Base-by-base conservation (phyloP, 345 rosid species). In the thale cress (Arabidopsis thaliana) region DNA sequence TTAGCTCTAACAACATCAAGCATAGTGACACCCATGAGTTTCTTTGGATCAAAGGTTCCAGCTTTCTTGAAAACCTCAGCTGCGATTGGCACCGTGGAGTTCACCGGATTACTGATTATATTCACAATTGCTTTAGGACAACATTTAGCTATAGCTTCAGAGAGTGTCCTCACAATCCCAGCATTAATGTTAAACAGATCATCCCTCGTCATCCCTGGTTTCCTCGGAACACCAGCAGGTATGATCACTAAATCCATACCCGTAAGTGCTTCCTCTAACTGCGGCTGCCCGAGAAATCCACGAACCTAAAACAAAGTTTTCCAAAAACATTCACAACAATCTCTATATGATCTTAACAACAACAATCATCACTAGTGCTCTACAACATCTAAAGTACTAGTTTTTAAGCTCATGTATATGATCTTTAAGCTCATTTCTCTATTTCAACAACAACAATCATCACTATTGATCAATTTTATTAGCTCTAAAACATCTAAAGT, bases 151-250 rank as follows among this genome's bases (percentile, higher is more conserved):
- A 95, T 84, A 81, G 94, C 93, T 80, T 95, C 97, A 41, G 94
- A 87, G 32, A 95, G 87, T 22, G 93, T 92, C 83, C 67, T 89
- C 28, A 90, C 98, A 42, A 93, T 95, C 72, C 98, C 99, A 36
- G 99, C 97, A 82, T 93, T 95, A 65, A 95, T 93, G 68, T 90
- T 95, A 84, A 93, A 95, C 28, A 95, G 88, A 86, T 95, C 98
- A 79, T 95, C 99, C 59, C 99, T 90, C 2, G 96, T 95, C 98
- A 95, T 95, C 79, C 99, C 99, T 3, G 99, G 98, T 72, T 95
- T 95, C 83, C 99, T 87, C 3, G 96, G 98, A 79, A 95, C 88
- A 69, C 99, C 97, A 22, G 99, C 99, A 23, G 97, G 99, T 68
- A 95, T 91, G 32, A 95, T 82, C 68, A 90, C 91, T 67, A 93